Base-by-base conservation (phyloP, 1,284 basidiomycete genomes). In the Microbotryomycetes sp. region DNA sequence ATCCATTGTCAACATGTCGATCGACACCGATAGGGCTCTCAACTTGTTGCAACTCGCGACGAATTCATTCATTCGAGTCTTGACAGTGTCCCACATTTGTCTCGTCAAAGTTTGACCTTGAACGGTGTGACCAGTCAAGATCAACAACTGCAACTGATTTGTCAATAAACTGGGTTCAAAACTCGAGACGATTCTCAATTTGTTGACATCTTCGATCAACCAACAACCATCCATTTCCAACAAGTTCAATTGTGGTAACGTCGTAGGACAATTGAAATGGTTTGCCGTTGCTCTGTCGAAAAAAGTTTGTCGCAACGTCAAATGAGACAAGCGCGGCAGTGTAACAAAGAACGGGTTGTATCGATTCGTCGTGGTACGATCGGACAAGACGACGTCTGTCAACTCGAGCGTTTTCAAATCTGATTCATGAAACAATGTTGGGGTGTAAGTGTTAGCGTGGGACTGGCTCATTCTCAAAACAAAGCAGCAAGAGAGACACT, bases 291-390 rank as follows among this genome's bases (percentile, higher is more conserved):
- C 42, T 19, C 30, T 6, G 32, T 65, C 63, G 36, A 63, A 54
- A 6, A 48, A 49, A 32, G 52, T 6, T 2, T 48, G 14, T 23
- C 36, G 45, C 3, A 66, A 32, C 19, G 57, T 52, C 30, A 62
- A 54, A 16, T 50, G 45, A 23, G 49, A 19, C 32, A 63, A 29
- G n/a, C 30, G 32, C 4, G 48, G 49, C 7, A 66, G 52, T 2
- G 53, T 49, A 6, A 57, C 52, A 47, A 55, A 58, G 56, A 67
- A 62, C 5, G 56, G 54, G 30, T 58, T 54, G 54, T 55, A 67
- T 31, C 62, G 56, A 2, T 56, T 51, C 0, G 55, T 60, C 7
- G 58, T 63, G 5, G 64, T 66, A 2, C 58, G 55, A 32, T 63
- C 60, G 14, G 59, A 59, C 6, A 66, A 6, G 16, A 46, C 14